Conservation (phyloP, 169 alveolate species). For the Cryptosporidium sp. region DNA sequence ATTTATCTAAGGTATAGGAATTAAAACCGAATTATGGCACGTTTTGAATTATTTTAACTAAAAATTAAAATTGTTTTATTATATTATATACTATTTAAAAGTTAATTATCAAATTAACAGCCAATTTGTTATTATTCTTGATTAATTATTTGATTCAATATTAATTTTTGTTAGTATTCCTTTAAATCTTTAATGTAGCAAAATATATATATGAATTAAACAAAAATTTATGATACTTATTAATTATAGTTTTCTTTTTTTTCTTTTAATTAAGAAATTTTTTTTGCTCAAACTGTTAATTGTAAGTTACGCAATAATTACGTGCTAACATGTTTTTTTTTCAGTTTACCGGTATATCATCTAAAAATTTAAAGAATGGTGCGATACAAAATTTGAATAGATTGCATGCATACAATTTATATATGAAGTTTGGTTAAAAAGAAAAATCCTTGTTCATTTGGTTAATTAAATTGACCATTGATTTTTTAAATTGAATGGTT, state of each 20-base stretch:
- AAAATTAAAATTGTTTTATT: too few species aligned
- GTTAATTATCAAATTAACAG: too few species aligned
- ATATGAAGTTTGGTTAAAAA: background rate
- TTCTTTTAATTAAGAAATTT: too few species aligned
- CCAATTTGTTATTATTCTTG: background rate
- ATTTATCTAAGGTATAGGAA: conserved; percentile 29
- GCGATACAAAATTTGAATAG: background rate
- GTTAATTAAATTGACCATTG: conserved; percentile 1
- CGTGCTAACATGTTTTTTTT: background rate
- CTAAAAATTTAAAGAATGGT: background rate
- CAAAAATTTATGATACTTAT: too few species aligned
- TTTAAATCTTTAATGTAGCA: too few species aligned
- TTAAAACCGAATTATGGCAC: background rate
- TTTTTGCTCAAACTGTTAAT: too few species aligned
- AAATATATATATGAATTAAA: too few species aligned
- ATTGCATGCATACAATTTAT: background rate
- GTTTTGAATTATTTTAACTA: too few species aligned
- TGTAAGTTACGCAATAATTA: background rate
- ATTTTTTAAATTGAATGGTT: conserved; percentile 50
- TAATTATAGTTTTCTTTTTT: too few species aligned
- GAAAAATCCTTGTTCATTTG: background rate
- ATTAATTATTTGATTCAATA: too few species aligned
- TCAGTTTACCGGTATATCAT: background rate
- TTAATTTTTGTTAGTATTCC: too few species aligned
- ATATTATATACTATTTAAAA: too few species aligned